Evolutionary conservation across 768 basidiomycete species (phyloP).

Genomic region (Crassisporium funariophilum): DNA sequence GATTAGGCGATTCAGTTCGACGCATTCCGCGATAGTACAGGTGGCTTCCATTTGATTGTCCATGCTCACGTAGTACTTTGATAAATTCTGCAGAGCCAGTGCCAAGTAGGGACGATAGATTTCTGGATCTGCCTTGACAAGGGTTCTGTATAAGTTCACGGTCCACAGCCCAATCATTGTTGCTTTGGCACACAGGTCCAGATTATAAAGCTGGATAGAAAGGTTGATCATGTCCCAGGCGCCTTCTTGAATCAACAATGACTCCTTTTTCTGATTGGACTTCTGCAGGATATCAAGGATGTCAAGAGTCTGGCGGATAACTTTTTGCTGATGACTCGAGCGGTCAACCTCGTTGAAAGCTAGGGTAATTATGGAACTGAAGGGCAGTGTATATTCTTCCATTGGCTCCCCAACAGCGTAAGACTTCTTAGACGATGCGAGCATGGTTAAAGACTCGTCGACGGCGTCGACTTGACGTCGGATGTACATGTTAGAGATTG

Average conservation of each 20-base stretch:
- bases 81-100: conserved; percentile 2
- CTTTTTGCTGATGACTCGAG: conserved; percentile 3
- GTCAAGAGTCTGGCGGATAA: conserved; percentile 10
- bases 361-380: conserved; percentile 5
- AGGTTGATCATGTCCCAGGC: conserved; percentile 20
- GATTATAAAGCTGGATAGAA: conserved; percentile 9
- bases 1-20: conserved; percentile 6
- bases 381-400: conserved; percentile 12
- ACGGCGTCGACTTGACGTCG: conserved; percentile 12
- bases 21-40: conserved; percentile 7
- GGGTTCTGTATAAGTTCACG: conserved; percentile 14
- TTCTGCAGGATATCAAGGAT: conserved; percentile 12
- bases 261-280: too few relatives aligned
- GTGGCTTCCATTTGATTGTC: conserved; percentile 6
- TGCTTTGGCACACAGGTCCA: conserved; percentile 16
- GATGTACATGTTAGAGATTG: conserved; percentile 12
- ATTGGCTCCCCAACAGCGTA: conserved; percentile 10
- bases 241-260: conserved; percentile 15
- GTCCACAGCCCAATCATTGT: conserved; percentile 15
- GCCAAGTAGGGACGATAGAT: conserved; percentile 12
- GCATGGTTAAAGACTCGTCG: conserved; percentile 1
- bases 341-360: background rate
- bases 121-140: conserved; percentile 5
- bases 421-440: conserved; percentile 5
- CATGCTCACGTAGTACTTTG: conserved; percentile 7